Base-by-base conservation (phyloP, 495 filamentous ascomycete genomes). In the Articulospora tetracladia region DNA sequence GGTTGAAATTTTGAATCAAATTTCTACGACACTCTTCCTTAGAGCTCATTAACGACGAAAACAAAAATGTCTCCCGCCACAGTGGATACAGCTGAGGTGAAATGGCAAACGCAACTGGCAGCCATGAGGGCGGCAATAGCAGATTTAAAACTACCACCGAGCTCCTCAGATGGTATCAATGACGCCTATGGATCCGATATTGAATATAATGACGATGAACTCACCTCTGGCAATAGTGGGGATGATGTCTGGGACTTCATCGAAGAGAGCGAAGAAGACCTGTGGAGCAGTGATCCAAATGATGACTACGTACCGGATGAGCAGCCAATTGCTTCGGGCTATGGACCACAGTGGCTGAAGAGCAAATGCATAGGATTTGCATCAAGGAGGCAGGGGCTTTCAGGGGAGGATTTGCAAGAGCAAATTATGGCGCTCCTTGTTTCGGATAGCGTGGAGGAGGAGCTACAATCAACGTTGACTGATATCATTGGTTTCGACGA, bases 401-500 rank as follows among this genome's bases (percentile, higher is more conserved):
- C 86, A 51, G 69, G 82, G 1, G 70, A 72, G 1, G 85, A 84
- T 49, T 77, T 96, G 24, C 74, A 86, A 58, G 81, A 86, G 57
- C 90, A 95, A 69, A 80, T 96, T 36, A 72, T 84, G 19, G 87
- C 86, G 4, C 74, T 88, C 8, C 67, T 95, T 53, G 82, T 78
- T 3, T 84, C 87, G 24, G 83, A 89, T 26, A 78, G 76, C 57
- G 76, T 79, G 26, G 91, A 96, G 64, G 89, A 92, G 22, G 90
- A 93, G 64, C 73, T 98, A 8, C 94, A 98, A 72, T 92, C 90
- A 70, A 83, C 83, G 20, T 78, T 98, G n/a, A 90, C 88, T 0
- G 95, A 98, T 66, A 85, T 97, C 57, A 77, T 98, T 53, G 94
- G 94, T 0, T 97, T 90, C 67, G 90, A 93, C 58, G 93, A 98